Conservation (phyloP, 2,329 filamentous ascomycete species). For the Metarhizium sp. region DNA sequence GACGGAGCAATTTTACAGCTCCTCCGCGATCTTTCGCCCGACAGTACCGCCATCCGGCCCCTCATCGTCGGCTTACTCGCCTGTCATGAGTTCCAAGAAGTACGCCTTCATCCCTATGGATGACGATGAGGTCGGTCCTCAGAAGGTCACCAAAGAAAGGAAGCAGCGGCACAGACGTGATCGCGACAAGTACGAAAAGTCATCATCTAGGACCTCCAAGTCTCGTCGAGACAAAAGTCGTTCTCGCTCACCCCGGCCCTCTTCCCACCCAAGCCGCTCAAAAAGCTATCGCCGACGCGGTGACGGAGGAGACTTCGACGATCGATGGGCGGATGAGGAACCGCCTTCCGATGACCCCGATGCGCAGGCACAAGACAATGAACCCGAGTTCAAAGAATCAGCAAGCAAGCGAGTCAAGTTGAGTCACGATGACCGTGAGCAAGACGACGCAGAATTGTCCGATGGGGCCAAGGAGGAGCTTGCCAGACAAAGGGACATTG, state of each 20-base stretch:
- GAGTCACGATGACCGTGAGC: conserved; percentile 40
- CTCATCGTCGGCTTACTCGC: not conserved
- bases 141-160: conserved; percentile 41
- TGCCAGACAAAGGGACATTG: conserved; percentile 55
- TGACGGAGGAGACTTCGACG: conserved; percentile 50
- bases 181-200: conserved; percentile 22
- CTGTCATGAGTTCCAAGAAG: conserved; percentile 44
- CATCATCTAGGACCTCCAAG: conserved; percentile 16
- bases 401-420: conserved; percentile 62
- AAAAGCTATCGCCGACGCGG: conserved; percentile 35
- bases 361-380: conserved; percentile 29
- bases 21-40: not conserved
- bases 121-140: conserved; percentile 48
- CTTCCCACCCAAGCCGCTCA: conserved; percentile 21
- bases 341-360: conserved; percentile 32
- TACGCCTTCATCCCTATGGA: conserved; percentile 62
- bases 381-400: conserved; percentile 56
- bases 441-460: conserved; percentile 36
- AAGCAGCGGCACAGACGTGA: conserved; percentile 18
- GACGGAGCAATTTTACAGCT: too few relatives aligned
- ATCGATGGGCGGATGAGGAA: conserved; percentile 77
- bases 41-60: too few relatives aligned
- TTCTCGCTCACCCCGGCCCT: conserved; percentile 21
- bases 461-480: conserved; percentile 50
- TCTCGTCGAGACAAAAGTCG: conserved; percentile 21